Percentiles rank a stretch among this genome's conserved stretches.
phyloP scores from a whole-genome alignment of 2,329 filamentous ascomycete species.

The Penicillium sclerotigenum region DNA sequence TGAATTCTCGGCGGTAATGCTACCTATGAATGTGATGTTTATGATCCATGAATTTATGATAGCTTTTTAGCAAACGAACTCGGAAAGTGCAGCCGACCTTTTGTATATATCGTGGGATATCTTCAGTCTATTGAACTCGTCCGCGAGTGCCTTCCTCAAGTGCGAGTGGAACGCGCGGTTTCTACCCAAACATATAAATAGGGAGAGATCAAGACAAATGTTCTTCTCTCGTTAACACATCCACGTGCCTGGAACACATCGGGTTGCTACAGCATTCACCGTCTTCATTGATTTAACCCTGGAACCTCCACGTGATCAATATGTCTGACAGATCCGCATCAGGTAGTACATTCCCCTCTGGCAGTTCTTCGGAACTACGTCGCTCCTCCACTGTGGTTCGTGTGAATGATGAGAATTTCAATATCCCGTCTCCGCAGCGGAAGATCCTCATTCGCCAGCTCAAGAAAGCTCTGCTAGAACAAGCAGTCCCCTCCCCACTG shows the following conservation, averaged over 20 bases:
- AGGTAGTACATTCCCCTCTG: neutral
- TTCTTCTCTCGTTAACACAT: neutral
- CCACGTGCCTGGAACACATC: neutral
- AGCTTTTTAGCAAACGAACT: neutral
- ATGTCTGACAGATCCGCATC: neutral
- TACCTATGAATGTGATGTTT: neutral
- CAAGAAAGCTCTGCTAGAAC: neutral
- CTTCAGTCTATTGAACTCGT: neutral
- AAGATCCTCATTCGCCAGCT: neutral
- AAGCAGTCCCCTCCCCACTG: neutral
- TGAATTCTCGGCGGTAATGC: conserved; percentile 19
- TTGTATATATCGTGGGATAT: too few species aligned
- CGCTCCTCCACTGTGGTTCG: neutral
- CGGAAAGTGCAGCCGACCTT: neutral
- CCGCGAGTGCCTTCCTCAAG: neutral
- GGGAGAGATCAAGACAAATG: neutral
- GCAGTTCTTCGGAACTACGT: neutral
- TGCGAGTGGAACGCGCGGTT: neutral
- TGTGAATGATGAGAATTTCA: neutral
- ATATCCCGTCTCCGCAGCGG: neutral
- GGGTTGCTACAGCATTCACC: neutral
- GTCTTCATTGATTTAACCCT: neutral
- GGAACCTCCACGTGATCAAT: neutral
- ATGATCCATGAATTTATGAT: neutral
- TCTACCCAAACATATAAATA: neutral